Conservation (phyloP, 371 early-diverging fungal species). For the Entomophthora muscae region DNA sequence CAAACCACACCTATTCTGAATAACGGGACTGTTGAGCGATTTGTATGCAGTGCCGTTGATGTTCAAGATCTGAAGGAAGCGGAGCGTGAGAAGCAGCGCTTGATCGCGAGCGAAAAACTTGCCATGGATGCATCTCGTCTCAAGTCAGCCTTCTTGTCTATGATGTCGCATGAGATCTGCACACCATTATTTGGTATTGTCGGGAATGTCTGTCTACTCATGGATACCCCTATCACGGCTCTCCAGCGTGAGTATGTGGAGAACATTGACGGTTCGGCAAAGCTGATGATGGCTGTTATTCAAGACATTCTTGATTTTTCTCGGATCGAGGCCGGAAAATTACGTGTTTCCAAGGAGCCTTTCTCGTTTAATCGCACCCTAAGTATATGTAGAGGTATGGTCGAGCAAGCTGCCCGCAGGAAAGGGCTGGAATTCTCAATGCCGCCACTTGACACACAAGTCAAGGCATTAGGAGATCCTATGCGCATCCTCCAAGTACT, state of each 20-base stretch:
- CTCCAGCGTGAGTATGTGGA: neutral
- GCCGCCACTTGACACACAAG: constrained; percentile 13
- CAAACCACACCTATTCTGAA: neutral
- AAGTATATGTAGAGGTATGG: constrained; percentile 21
- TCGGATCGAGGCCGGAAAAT: constrained; percentile 31
- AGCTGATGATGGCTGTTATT: neutral
- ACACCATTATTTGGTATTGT: constrained; percentile 3
- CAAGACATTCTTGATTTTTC: constrained; percentile 28
- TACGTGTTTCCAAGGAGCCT: constrained; percentile 18
- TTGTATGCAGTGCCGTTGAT: neutral
- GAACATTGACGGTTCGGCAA: neutral
- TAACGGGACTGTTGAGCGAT: neutral
- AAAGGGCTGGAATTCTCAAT: constrained; percentile 13
- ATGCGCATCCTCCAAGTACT: constrained; percentile 27
- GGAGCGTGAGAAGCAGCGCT: neutral
- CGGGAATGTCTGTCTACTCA: neutral
- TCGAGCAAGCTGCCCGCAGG: constrained; percentile 5
- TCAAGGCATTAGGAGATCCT: constrained; percentile 28
- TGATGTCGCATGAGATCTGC: neutral
- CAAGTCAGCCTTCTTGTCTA: neutral
- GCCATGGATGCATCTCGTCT: neutral
- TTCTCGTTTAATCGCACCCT: constrained; percentile 26
- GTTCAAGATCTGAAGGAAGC: neutral
- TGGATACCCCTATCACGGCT: neutral
- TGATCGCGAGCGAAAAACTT: neutral